A percentile compares a stretch with the other conserved stretches of the same genome.
Evolutionary conservation across 257 asterid genomes (phyloP).

Genomic region (Solanum corneliomulleri): DNA sequence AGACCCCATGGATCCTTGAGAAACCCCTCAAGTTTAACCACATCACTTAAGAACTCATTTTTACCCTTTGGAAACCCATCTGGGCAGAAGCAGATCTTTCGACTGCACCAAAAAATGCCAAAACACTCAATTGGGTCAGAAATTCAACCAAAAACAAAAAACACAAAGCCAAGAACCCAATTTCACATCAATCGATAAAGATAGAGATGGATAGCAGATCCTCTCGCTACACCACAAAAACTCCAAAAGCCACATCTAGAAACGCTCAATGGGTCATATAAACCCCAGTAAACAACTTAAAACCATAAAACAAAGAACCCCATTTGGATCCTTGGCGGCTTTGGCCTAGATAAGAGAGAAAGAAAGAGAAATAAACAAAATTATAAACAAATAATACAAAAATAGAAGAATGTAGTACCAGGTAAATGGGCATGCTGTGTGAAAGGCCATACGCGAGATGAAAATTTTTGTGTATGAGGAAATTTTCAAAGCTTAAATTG

Average conservation of each 20-base stretch:
- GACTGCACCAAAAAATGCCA: constrained; percentile 44
- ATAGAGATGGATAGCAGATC: neutral
- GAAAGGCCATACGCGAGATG: constrained; percentile 70
- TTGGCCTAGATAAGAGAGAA: neutral
- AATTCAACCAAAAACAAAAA: neutral
- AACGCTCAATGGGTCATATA: neutral
- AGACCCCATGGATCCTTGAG: constrained; percentile 78
- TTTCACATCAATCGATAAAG: neutral
- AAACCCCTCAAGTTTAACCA: constrained; percentile 60
- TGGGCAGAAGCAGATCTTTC: constrained; percentile 78
- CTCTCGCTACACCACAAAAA: neutral
- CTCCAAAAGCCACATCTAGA: neutral
- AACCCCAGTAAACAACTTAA: neutral
- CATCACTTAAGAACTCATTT: constrained; percentile 52
- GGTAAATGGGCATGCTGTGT: constrained; percentile 98
- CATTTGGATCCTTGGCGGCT: neutral
- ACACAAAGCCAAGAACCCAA: neutral
- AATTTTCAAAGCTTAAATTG: constrained; percentile 7
- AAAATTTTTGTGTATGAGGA: constrained; percentile 8
- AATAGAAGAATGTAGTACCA: constrained; percentile 38
- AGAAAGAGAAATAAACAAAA: neutral
- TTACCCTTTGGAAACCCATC: constrained; percentile 62
- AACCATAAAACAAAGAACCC: constrained; percentile 3
- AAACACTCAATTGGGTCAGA: constrained; percentile 14
- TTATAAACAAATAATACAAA: neutral